Evolutionary conservation across 306 rosid species (phyloP).

Genomic region (Chamaecrista fasciculata): DNA sequence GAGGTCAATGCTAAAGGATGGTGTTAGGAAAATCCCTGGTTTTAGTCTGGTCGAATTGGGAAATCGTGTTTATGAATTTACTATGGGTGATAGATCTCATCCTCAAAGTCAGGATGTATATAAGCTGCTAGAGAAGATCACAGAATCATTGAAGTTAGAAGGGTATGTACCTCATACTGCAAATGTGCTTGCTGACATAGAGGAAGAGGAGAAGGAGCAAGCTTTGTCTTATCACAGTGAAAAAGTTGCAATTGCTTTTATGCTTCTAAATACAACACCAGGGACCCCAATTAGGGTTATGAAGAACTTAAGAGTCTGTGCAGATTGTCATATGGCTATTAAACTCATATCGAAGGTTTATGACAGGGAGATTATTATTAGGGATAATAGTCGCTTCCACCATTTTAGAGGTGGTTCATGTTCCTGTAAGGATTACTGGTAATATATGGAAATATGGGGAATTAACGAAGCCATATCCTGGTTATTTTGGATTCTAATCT

Average conservation of each 20-base stretch:
- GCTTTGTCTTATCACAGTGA: slow-evolving; percentile 63
- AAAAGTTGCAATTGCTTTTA: slow-evolving; percentile 58
- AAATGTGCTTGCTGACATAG: slow-evolving; percentile 58
- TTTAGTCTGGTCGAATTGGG: slow-evolving; percentile 57
- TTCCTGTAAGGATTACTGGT: slow-evolving; percentile 62
- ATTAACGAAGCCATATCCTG: slow-evolving; percentile 9
- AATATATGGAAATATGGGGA: slow-evolving; percentile 17
- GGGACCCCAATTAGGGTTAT: slow-evolving; percentile 57
- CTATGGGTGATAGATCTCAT: slow-evolving; percentile 57
- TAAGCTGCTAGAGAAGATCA: slow-evolving; percentile 44
- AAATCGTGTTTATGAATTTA: slow-evolving; percentile 51
- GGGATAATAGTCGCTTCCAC: slow-evolving; percentile 61
- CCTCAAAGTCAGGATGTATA: slow-evolving; percentile 52
- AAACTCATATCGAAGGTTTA: slow-evolving; percentile 59
- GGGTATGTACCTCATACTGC: slow-evolving; percentile 56
- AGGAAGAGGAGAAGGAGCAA: slow-evolving; percentile 65
- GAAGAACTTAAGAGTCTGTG: slow-evolving; percentile 56
- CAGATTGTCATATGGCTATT: slow-evolving; percentile 62
- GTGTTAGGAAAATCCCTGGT: slow-evolving; percentile 58
- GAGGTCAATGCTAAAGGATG: slow-evolving; percentile 48
- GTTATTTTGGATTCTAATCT: background rate
- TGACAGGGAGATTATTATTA: slow-evolving; percentile 45
- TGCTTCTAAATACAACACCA: slow-evolving; percentile 50
- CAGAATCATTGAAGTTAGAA: slow-evolving; percentile 49
- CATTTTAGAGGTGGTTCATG: slow-evolving; percentile 54